Evolutionary conservation across 805 yeast genomes (phyloP), one percentile per base, ranked within the genome.

Genomic region (Saturnispora diversa): DNA sequence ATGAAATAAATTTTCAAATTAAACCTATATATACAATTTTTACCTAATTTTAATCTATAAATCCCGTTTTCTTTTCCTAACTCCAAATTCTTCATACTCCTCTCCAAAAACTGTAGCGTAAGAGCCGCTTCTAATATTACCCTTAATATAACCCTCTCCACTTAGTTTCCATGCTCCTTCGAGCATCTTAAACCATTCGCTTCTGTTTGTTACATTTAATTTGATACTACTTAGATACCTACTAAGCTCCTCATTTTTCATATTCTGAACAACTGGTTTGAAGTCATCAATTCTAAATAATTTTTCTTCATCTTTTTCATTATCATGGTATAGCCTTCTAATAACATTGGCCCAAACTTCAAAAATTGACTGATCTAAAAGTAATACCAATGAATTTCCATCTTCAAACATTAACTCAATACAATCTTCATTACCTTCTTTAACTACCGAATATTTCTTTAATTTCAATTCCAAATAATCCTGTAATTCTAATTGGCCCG

Each of bases 91-190:
- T 27, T 28, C 32, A 28, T 29, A 36, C 15, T 22, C 25, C 6
- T 36, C 32, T 10, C 39, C 39, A 19, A 36, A 36, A 9, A 36
- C 26, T 28, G 33, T 36, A 6, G 39, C 34, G 29, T 29, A 37
- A 4, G 26, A 29, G 3, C 39, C 26, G 7, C 26, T 37, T 29
- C 26, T 21, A 29, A 37, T 27, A 12, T 15, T 24, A 13, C 39
- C 34, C 19, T 24, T 20, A n/a, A 37, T 23, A 16, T 22, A 37
- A 24, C 40, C 35, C 31, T 39, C 42, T 4, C 37, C 42, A 9
- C 13, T 15, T 6, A 39, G n/a, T 32, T 27, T 39, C 42, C 37
- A 32, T 15, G 37, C 19, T 10, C 27, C 15, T 13, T 32, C 22
- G 5, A 39, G 11, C 24, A 19, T 39, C 27, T 21, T 32, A 2